Conservation (phyloP, 2,329 filamentous ascomycete species). For the Colletotrichum abscissum region DNA sequence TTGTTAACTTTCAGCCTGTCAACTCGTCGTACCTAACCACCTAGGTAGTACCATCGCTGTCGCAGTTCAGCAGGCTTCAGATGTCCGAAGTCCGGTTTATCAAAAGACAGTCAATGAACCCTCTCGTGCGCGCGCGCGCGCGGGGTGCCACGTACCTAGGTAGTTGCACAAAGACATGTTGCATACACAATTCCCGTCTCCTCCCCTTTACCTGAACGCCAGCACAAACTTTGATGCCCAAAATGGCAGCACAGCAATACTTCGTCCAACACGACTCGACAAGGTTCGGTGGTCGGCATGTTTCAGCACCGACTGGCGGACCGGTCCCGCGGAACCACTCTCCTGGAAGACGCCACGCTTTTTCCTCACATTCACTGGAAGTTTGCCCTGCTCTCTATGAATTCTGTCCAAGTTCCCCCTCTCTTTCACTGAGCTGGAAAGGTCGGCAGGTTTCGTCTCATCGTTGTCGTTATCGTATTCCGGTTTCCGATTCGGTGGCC, state of each 20-base stretch:
- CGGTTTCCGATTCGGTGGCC: slow-evolving; percentile 13
- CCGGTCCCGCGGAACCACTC: slow-evolving; percentile 24
- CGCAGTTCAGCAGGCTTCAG: neutral
- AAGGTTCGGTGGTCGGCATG: slow-evolving; percentile 28
- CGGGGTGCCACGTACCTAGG: neutral
- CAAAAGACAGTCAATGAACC: neutral
- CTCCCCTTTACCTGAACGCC: neutral
- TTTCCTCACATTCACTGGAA: neutral
- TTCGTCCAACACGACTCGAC: neutral
- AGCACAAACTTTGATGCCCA: neutral
- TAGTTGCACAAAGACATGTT: neutral
- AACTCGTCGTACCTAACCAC: neutral
- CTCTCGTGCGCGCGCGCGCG: neutral
- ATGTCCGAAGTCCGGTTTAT: neutral
- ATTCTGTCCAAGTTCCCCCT: neutral
- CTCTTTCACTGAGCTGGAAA: neutral
- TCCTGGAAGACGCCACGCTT: slow-evolving; percentile 19
- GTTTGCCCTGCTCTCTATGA: slow-evolving; percentile 1
- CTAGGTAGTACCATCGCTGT: neutral
- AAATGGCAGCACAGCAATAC: neutral
- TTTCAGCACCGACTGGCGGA: slow-evolving; percentile 27
- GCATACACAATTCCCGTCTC: too few relatives aligned
- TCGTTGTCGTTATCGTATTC: neutral
- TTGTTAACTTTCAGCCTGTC: neutral
- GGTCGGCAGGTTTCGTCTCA: slow-evolving; percentile 24